Percentiles rank a stretch among this genome's conserved stretches.
Conservation (phyloP, 805 yeast genomes). For the Cyberlindnera saturnus region DNA sequence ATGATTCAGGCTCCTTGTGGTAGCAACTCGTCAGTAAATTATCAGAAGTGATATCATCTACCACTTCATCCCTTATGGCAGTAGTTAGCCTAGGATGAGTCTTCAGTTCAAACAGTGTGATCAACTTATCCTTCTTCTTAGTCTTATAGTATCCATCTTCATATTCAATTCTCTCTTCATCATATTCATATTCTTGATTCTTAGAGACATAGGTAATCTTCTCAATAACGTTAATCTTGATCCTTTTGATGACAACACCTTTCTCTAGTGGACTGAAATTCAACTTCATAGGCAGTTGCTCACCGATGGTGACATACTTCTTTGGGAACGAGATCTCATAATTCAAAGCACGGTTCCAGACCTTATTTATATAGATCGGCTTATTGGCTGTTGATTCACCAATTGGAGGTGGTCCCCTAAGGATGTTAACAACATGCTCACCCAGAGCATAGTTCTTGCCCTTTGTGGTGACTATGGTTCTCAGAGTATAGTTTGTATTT, state of each 20-base stretch:
- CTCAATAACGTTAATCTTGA: conserved; percentile 62
- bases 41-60: conserved; percentile 47
- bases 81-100: conserved; percentile 40
- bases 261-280: conserved; percentile 64
- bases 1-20: conserved; percentile 23
- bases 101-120: conserved; percentile 58
- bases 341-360: conserved; percentile 67
- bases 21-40: conserved; percentile 56
- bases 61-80: conserved; percentile 52
- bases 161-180: conserved; percentile 25
- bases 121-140: conserved; percentile 39
- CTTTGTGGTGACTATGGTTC: conserved; percentile 25
- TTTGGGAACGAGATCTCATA: conserved; percentile 69
- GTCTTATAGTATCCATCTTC: conserved; percentile 8
- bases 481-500: conserved; percentile 36
- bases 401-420: conserved; percentile 35
- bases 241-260: conserved; percentile 53
- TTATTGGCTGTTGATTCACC: conserved; percentile 45
- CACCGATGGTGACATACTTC: conserved; percentile 60
- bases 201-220: conserved; percentile 57
- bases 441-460: conserved; percentile 27
- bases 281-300: conserved; percentile 53
- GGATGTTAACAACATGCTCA: conserved; percentile 28
- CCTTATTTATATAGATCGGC: conserved; percentile 68
- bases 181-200: conserved; percentile 46